These are phyloP conservation scores for Chimonanthus salicifolius DNA, from an alignment of 164 flowering plant species.

Conservation along the genomic window DNA sequence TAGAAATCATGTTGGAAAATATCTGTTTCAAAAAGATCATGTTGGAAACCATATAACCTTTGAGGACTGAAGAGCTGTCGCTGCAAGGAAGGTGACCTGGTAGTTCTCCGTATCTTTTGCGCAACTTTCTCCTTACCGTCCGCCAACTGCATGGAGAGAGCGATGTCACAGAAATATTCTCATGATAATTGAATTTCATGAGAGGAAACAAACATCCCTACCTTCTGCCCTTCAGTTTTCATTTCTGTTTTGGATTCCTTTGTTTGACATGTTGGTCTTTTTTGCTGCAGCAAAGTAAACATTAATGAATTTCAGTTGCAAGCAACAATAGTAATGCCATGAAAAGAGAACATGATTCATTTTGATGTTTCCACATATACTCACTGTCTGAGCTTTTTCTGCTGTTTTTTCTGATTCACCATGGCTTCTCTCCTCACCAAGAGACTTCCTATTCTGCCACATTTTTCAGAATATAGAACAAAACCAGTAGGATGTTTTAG, in stretches of 20 bases:
- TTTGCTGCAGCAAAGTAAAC: slow-evolving; percentile 18
- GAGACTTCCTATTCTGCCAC: slow-evolving; percentile 17
- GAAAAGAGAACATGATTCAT: neutral
- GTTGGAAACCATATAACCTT: slow-evolving; percentile 17
- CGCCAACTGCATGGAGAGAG: slow-evolving; percentile 3
- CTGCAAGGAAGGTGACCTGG: slow-evolving; percentile 17
- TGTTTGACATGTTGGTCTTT: slow-evolving; percentile 7
- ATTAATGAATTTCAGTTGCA: neutral
- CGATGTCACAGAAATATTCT: neutral
- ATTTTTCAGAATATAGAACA: neutral
- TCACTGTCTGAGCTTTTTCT: slow-evolving; percentile 17
- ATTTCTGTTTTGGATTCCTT: slow-evolving; percentile 15
- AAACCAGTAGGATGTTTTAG: neutral
- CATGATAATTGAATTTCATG: neutral
- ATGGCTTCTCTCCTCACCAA: slow-evolving; percentile 17
- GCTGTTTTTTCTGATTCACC: slow-evolving; percentile 14
- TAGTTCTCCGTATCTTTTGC: slow-evolving; percentile 3
- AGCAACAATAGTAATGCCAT: neutral
- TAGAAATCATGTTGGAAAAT: neutral
- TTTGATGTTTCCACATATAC: neutral
- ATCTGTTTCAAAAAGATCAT: neutral
- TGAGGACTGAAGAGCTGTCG: slow-evolving; percentile 21
- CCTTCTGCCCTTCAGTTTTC: slow-evolving; percentile 9
- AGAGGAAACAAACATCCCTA: neutral
- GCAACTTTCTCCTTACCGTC: slow-evolving; percentile 14